Percentiles rank a stretch among this genome's conserved stretches.
Conservation (phyloP, 345 rosid species). For the Angophora floribunda region DNA sequence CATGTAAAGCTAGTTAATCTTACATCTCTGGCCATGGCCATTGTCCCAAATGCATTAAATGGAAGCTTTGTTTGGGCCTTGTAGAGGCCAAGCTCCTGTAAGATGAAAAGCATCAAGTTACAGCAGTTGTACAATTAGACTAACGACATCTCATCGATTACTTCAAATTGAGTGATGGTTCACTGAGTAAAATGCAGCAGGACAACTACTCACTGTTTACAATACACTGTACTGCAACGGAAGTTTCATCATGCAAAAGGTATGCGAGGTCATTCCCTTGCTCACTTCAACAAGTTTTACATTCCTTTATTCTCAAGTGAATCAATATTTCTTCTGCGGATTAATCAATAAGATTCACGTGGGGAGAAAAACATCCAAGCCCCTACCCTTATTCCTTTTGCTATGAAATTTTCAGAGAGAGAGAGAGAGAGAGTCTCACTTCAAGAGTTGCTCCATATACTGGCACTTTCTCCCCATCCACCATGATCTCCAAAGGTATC, state of each 20-base stretch:
- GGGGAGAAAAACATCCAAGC: not conserved
- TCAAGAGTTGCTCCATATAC: conserved; percentile 81
- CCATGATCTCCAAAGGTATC: conserved; percentile 86
- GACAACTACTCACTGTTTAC: not conserved
- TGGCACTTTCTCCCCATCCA: conserved; percentile 65
- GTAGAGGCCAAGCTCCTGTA: conserved; percentile 91
- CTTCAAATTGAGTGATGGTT: not conserved
- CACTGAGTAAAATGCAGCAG: not conserved
- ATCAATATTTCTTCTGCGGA: not conserved
- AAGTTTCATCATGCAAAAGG: not conserved
- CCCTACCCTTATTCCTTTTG: not conserved
- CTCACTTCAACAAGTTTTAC: not conserved
- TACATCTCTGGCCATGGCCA: conserved; percentile 99
- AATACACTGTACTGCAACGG: not conserved
- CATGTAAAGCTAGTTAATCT: conserved; percentile 5
- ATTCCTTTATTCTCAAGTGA: not conserved
- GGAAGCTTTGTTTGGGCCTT: conserved; percentile 98
- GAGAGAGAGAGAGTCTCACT: conserved; percentile 20
- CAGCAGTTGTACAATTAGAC: not conserved
- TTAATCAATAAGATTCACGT: not conserved
- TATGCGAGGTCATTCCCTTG: not conserved
- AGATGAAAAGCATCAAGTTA: not conserved
- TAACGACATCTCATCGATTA: not conserved
- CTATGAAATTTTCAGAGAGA: not conserved
- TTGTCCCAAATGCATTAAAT: conserved; percentile 96